Evolutionary conservation across 225 moss, liverwort and hornwort genomes (phyloP), one percentile per base, ranked within the genome.

Genomic region (Asterella californica): DNA sequence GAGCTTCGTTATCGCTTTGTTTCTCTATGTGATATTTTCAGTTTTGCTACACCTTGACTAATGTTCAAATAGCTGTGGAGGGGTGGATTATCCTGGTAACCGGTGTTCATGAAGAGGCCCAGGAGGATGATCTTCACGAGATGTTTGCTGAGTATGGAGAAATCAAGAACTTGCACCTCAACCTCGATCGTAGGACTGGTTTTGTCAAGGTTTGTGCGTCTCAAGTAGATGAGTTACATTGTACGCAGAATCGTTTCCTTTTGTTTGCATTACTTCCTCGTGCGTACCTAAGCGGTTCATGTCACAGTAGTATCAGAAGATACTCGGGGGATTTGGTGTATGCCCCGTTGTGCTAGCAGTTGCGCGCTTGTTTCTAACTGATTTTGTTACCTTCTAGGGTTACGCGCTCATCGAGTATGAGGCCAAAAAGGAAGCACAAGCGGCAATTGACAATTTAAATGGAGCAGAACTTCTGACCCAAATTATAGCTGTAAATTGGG

Each of bases 1-100:
- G 53, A 53, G 53, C 53, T 53, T 53, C 15, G 53, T 53, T 53
- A 2, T 42, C 42, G 4, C 7, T 42, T 42, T 42, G 7, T 42
- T 0, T 32, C 3, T 64, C 64, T 32, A n/a, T 64, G 29, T 64
- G 0, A 7, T 15, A 49, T n/a, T 47, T n/a, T 42, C 6, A 47
- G 27, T 42, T 52, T 53, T n/a, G 0, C 4, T 77, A 15, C 42
- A 72, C 87, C 88, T 90, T 87, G 85, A 88, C 83, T 42, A 0
- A 34, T 22, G 50, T n/a, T 49, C 29, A 55, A 37, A 47, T 73
- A 94, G 96, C 94, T 85, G 91, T 97, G 84, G 94, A 97, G 90
- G 96, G 96, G 22, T 97, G 94, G 96, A 97, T 97, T 68, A 94
- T 97, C 76, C 79, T 97, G 86, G 88, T 97, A 32, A 94, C 96